Evolutionary conservation across 257 asterid genomes (phyloP), one percentile per base, ranked within the genome.

Genomic region (Penstemon newberryi): DNA sequence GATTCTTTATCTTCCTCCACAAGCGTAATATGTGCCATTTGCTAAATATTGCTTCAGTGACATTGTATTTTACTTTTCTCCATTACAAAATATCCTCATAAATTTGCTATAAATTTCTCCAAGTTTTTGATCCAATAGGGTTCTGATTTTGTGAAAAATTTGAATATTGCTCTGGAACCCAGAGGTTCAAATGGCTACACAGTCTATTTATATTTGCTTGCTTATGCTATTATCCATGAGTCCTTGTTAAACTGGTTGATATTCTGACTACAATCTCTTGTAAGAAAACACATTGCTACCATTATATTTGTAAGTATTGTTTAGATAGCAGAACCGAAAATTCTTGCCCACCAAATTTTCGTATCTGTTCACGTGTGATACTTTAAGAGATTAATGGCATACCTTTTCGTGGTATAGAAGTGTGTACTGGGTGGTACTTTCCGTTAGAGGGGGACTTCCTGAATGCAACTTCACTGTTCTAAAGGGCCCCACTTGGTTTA

Each of bases 111-210:
- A 49, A 25, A 49, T 49, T 46, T 10, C 13, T 49, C 18, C 54
- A 2, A 49, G 54, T 49, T 49, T 9, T 10, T 18, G 43, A 49
- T 44, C 11, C 18, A 65, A 74, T 65, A 54, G 57, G 7, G 53
- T 45, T 51, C 19, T 58, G 45, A 10, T 38, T 38, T 53, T 57
- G 43, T 12, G 19, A 40, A 43, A 60, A 45, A 43, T 58, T 65
- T 78, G 60, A 74, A 47, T 56, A 11, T 66, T 68, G 64, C 7
- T 33, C 36, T 65, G n/a, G 59, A 60, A 51, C 73, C 57, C 63
- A 45, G 53, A 50, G 12, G 33, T 25, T 25, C 44, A 33, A 43
- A 63, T 49, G 8, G 9, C 57, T 58, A 6, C 53, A 53, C 12
- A 44, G 42, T 73, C 60, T 54, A 15, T 66, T 39, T 43, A 45